These are phyloP conservation scores for Fomitopsis betulina DNA, from an alignment of 1,284 basidiomycete genomes.

Conservation along the genomic window DNA sequence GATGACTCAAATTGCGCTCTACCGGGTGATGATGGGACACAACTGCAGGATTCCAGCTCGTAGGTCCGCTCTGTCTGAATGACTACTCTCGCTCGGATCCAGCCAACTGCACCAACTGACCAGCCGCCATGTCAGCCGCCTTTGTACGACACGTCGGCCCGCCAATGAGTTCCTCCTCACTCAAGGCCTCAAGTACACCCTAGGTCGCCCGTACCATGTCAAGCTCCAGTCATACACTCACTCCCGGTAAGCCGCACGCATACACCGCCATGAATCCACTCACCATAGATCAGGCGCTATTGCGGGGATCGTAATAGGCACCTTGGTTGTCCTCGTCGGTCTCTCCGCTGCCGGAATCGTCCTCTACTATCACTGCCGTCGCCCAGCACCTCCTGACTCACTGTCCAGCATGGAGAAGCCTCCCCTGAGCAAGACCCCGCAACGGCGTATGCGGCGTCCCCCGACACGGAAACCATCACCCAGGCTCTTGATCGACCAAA, in stretches of 20 bases:
- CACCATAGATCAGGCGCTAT: slow-evolving; percentile 9
- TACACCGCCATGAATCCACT: background rate
- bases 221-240: background rate
- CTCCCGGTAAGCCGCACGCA: slow-evolving; percentile 8
- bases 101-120: no score
- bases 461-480: background rate
- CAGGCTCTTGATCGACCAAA: background rate
- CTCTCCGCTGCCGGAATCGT: slow-evolving; percentile 15
- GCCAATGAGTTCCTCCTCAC: no score
- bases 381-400: background rate
- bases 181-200: no score
- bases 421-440: background rate
- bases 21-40: no score
- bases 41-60: no score
- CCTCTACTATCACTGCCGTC: slow-evolving; percentile 16
- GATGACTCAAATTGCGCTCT: no score
- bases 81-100: no score
- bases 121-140: no score
- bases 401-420: background rate
- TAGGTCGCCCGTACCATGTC: background rate
- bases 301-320: slow-evolving; percentile 19
- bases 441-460: background rate
- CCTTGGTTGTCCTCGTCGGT: slow-evolving; percentile 18
- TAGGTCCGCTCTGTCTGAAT: no score
- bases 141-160: no score